phyloP scores from a whole-genome alignment of 306 rosid genomes.

The Dryas drummondii region DNA sequence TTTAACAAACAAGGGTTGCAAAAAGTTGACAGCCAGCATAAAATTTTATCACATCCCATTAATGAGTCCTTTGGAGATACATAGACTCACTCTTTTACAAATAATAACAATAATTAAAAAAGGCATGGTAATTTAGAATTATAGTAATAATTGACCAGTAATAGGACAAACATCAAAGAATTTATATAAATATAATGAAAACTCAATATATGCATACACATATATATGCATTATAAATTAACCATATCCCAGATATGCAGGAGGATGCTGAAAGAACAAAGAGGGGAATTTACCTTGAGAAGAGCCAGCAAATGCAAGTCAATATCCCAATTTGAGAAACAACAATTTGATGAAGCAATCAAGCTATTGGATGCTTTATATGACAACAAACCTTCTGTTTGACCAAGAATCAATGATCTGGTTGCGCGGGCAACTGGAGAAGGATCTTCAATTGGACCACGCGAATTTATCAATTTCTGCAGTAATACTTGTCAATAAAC shows the following conservation, averaged over 20 bases:
- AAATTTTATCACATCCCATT: neutral
- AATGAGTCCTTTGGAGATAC: neutral
- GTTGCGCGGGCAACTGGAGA: conserved; percentile 71
- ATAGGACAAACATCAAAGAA: neutral
- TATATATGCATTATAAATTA: neutral
- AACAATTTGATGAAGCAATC: conserved; percentile 72
- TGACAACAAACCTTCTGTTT: conserved; percentile 70
- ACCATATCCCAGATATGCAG: neutral
- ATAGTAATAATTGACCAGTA: neutral
- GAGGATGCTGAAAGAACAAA: neutral
- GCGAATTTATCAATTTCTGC: conserved; percentile 90
- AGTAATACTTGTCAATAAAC: conserved; percentile 51
- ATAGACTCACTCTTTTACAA: conserved; percentile 1
- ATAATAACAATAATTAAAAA: neutral
- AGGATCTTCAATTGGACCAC: conserved; percentile 95
- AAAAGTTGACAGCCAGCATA: neutral
- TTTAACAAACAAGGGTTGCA: neutral
- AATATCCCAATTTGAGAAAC: conserved; percentile 78
- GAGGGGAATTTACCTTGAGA: conserved; percentile 62
- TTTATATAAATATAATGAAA: neutral
- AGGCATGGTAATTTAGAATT: neutral
- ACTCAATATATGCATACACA: neutral
- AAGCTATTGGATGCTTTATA: conserved; percentile 72
- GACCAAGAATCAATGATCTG: conserved; percentile 67
- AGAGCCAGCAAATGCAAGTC: conserved; percentile 72